These are phyloP conservation scores for Apiotrichum laibachii DNA, from an alignment of 1,284 basidiomycete species.

Conservation along the genomic window DNA sequence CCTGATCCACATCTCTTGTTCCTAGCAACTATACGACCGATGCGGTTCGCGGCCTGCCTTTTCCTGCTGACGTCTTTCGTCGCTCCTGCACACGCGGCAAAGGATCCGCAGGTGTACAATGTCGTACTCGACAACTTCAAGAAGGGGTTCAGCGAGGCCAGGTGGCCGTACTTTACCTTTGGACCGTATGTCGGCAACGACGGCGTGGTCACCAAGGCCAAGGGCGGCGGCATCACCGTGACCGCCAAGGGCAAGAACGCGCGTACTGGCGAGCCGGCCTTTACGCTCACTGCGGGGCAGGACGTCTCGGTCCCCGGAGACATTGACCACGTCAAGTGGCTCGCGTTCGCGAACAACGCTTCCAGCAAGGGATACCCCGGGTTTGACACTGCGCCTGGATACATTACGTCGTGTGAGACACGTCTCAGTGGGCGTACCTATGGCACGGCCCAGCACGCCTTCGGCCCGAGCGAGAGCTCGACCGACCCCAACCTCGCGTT, in stretches of 20 bases:
- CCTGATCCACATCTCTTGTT: too few relatives aligned
- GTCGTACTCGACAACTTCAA: neutral
- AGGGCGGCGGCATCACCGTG: neutral
- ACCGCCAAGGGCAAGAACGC: neutral
- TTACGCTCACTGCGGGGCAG: neutral
- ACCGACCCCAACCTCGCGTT: neutral
- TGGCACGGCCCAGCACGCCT: neutral
- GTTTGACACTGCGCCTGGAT: slow-evolving; percentile 6
- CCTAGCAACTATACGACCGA: too few relatives aligned
- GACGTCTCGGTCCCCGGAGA: neutral
- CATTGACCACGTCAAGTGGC: slow-evolving; percentile 15
- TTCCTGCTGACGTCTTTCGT: too few relatives aligned
- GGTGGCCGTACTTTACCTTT: slow-evolving; percentile 8
- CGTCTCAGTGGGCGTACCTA: neutral
- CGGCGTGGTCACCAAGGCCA: neutral
- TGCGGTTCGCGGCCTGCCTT: too few relatives aligned
- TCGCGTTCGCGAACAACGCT: slow-evolving; percentile 2
- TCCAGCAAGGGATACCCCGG: slow-evolving; percentile 6
- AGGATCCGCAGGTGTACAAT: neutral
- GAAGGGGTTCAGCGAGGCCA: neutral
- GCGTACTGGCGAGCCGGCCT: neutral
- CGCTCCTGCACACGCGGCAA: too few relatives aligned
- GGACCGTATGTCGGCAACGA: slow-evolving; percentile 1
- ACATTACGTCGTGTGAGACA: neutral
- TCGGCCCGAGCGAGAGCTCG: neutral